Base-by-base conservation (phyloP, 768 basidiomycete species). In the Cystofilobasidium capitatum region DNA sequence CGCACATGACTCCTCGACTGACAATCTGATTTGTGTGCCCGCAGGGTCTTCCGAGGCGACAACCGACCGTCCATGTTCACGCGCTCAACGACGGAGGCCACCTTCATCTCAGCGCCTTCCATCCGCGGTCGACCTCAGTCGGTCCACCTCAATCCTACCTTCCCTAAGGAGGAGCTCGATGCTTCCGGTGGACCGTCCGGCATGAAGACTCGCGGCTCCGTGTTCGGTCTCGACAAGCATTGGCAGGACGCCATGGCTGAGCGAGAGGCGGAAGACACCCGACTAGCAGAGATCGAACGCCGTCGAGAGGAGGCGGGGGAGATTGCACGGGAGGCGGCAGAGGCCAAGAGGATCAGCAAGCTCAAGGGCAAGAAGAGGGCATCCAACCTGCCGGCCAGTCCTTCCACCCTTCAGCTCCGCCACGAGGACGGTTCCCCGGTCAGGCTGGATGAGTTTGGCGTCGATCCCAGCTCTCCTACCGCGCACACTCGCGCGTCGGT, bases 11-110 rank as follows among this genome's bases (percentile, higher is more conserved):
- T 40, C 17, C 9, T 40, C 24, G 26, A 9, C 24, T 47, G 33
- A 13, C 26, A 7, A 33, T 37, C 16, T 59, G 17, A 17, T n/a
- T 22, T 36, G 4, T 17, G 24, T 16, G 17, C 14, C 5, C 17
- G 5, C 29, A 68, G 66, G 42, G 49, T 40, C 16, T 68, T 68
- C 61, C 40, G 47, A n/a, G 66, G 66, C n/a, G 66, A 68, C 35
- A 35, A 37, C n/a, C 60, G 66, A 37, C 66, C 66, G 14, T 47
- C 66, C 54, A 68, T 68, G 66, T 68, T 62, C 51, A 68, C 66
- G 20, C 60, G 66, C 17, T 57, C 66, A 10, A 39, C 24, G 14
- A 55, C 66, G 16, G 31, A 62, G 31, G 39, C 16, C 31, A 55
- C 42, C 3, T 57, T 62, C 44, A 17, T 24, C 7, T 55, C 63